Evolutionary conservation across 306 rosid species (phyloP).

Genomic region (Fragaria nilgerrensis): DNA sequence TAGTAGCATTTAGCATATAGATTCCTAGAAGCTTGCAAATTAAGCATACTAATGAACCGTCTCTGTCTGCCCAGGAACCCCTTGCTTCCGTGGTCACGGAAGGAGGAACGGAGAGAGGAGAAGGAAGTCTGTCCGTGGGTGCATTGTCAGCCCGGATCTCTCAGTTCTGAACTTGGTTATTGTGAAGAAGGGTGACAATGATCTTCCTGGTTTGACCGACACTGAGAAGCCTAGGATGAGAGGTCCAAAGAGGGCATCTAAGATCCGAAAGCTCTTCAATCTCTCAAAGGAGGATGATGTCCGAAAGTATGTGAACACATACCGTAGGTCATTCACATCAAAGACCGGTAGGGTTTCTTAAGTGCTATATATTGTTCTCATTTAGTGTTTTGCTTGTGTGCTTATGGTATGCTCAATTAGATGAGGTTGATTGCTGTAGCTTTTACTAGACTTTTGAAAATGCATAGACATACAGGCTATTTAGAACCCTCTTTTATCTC

Average conservation of each 20-base stretch:
- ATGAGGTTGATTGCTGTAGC: neutral
- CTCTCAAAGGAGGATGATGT: slow-evolving; percentile 67
- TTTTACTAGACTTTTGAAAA: neutral
- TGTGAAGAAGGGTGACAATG: slow-evolving; percentile 60
- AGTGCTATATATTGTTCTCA: neutral
- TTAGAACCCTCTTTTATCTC: neutral
- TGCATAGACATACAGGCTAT: too few relatives aligned
- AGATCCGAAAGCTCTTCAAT: slow-evolving; percentile 57
- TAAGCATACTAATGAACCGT: neutral
- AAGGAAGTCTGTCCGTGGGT: slow-evolving; percentile 62
- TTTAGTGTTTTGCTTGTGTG: neutral
- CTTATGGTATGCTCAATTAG: neutral
- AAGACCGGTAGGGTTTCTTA: slow-evolving; percentile 36
- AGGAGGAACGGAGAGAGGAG: slow-evolving; percentile 62
- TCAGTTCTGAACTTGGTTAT: slow-evolving; percentile 63
- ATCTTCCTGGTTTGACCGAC: slow-evolving; percentile 66
- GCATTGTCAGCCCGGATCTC: slow-evolving; percentile 61
- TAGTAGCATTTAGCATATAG: neutral
- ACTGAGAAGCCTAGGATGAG: slow-evolving; percentile 64
- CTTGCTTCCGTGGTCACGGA: slow-evolving; percentile 65
- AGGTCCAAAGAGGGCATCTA: slow-evolving; percentile 69
- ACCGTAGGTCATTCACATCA: slow-evolving; percentile 48
- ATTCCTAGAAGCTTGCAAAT: neutral
- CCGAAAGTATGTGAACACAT: slow-evolving; percentile 60
- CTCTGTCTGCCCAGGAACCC: slow-evolving; percentile 40